phyloP scores from a whole-genome alignment of 2,329 filamentous ascomycete genomes.

The Hysterium pulicare region DNA sequence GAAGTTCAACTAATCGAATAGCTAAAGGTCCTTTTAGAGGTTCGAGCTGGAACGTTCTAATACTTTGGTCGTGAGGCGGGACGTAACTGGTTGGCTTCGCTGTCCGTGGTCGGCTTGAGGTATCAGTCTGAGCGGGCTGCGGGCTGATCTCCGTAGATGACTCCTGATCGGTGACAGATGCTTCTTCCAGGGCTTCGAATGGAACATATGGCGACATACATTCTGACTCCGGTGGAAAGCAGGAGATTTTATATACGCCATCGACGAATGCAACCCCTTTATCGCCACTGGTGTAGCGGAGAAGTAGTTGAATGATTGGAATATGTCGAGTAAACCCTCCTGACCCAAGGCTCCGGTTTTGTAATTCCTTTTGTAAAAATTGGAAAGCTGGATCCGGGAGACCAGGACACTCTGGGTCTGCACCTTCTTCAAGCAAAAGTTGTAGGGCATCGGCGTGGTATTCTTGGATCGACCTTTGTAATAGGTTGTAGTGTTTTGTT shows the following conservation, averaged over 20 bases:
- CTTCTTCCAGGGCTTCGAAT: too few species aligned
- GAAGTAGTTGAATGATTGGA: not conserved
- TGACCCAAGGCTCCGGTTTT: too few species aligned
- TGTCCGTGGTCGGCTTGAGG: too few species aligned
- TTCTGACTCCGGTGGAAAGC: too few species aligned
- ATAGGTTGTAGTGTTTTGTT: not conserved
- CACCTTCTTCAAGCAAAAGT: not conserved
- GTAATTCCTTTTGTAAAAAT: not conserved
- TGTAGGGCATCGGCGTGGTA: not conserved
- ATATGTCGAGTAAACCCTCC: too few species aligned
- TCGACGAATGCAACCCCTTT: not conserved
- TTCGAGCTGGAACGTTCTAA: not conserved
- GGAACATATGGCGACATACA: too few species aligned
- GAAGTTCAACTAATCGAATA: not conserved
- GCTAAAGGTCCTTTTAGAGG: not conserved
- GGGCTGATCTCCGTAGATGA: too few species aligned
- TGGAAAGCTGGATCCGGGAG: not conserved
- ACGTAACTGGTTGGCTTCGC: too few species aligned
- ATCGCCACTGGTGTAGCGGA: not conserved
- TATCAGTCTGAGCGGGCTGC: too few species aligned
- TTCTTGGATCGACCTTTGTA: not conserved
- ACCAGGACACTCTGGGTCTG: not conserved
- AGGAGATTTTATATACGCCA: too few species aligned
- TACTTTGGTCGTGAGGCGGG: too few species aligned
- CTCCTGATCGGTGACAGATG: too few species aligned